Conservation (phyloP, 2,329 filamentous ascomycete species). For the Calonectria naviculata region DNA sequence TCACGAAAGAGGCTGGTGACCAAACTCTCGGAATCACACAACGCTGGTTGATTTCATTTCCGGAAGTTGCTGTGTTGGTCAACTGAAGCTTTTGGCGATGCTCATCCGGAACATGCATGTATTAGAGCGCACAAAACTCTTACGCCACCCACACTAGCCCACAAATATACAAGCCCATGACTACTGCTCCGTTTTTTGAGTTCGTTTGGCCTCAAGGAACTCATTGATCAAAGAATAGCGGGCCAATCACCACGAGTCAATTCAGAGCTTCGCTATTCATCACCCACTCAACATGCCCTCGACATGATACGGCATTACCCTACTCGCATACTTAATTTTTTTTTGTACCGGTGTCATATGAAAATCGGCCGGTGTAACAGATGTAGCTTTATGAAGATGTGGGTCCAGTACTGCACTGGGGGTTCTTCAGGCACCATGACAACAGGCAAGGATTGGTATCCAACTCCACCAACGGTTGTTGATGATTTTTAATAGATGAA, state of each 20-base stretch:
- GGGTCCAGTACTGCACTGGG: neutral
- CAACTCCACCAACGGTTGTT: conserved; percentile 18
- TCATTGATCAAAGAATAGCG: neutral
- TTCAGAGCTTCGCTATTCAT: neutral
- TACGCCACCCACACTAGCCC: neutral
- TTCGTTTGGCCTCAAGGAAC: neutral
- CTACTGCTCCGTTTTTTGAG: neutral
- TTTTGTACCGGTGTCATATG: too few relatives aligned
- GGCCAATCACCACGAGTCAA: neutral
- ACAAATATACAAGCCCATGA: conserved; percentile 8
- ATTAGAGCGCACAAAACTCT: neutral
- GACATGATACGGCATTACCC: neutral
- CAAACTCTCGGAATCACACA: conserved; percentile 14
- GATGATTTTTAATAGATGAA: conserved; percentile 14
- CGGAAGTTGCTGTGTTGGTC: neutral
- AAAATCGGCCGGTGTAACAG: neutral
- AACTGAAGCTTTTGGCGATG: neutral
- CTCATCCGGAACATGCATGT: neutral
- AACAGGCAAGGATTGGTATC: neutral
- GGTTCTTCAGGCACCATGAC: neutral
- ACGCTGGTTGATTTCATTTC: neutral
- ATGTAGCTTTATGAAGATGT: neutral
- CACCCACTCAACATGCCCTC: neutral
- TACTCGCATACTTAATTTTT: too few relatives aligned
- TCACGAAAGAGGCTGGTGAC: neutral